Base-by-base conservation (phyloP, 2,329 filamentous ascomycete genomes). In the Davidsoniella eucalypti region DNA sequence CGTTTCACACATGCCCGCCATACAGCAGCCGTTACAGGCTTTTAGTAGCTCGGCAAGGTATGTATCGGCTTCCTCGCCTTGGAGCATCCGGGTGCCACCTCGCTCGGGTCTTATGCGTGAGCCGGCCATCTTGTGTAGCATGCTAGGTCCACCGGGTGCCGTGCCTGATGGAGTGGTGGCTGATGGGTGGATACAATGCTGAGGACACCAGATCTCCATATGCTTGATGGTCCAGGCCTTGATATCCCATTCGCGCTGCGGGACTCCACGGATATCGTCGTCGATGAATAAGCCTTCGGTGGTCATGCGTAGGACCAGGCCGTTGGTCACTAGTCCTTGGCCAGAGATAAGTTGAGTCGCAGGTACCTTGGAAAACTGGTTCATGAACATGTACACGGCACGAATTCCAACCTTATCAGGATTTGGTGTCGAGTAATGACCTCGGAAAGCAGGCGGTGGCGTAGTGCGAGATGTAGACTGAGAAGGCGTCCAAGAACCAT, bases 191-290 rank as follows among this genome's bases (percentile, higher is more conserved):
- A 75, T 67, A 63, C 67, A 76, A 64, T 81, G 76, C 60, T 76
- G 72, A 60, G 79, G 77, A 62, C 82, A 87, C 78, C 82, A 86
- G 69, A 92, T 81, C 75, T 96, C 92, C 64, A 93, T 79, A 56
- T 83, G 70, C 67, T 94, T 95, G 66, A 98, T 76, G 41, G 87
- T 94, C 92, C 92, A 96, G 23, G 90, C 88, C 65, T 96, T 96
- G 61, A 96, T 80, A 63, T 98, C 92, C 92, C 92, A 98, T 67
- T 98, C 92, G 53, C 92, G 80, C 66, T 96, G 87, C n/a, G 86
- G 81, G 14, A 95, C 86, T 54, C 80, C 80, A 42, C 88, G 80
- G 48, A 95, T 77, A 63, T 96, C 92, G 63, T 98, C 92, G 63
- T 98, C 92, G 61, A 98, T 92, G 66, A 96, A 96, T 49, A 96